phyloP scores from a whole-genome alignment of 495 filamentous ascomycete genomes.

The Cercophora newfieldiana region DNA sequence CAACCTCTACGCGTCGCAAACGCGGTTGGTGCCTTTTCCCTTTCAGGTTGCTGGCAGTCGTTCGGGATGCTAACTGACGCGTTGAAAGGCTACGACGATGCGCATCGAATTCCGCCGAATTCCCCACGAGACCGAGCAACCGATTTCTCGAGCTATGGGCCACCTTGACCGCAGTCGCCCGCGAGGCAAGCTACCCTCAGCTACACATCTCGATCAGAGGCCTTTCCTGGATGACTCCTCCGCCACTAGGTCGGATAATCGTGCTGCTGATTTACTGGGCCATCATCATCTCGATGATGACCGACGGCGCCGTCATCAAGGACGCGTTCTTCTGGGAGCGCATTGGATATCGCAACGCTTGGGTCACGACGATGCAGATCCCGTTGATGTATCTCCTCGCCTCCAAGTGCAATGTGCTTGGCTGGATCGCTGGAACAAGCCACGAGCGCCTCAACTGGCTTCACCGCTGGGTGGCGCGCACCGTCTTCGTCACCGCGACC shows the following conservation, averaged over 20 bases:
- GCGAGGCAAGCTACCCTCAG: slow-evolving; percentile 68
- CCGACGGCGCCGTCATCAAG: slow-evolving; percentile 45
- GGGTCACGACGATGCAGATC: slow-evolving; percentile 77
- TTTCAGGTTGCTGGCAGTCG: not conserved
- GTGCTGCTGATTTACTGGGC: slow-evolving; percentile 57
- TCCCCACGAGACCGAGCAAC: slow-evolving; percentile 66
- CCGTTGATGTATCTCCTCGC: slow-evolving; percentile 78
- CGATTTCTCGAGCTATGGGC: slow-evolving; percentile 57
- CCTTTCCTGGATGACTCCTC: slow-evolving; percentile 52
- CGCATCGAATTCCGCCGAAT: slow-evolving; percentile 40
- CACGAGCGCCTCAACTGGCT: slow-evolving; percentile 83
- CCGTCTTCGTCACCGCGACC: slow-evolving; percentile 70
- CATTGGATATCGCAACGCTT: slow-evolving; percentile 74
- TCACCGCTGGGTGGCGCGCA: slow-evolving; percentile 77
- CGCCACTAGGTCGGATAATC: slow-evolving; percentile 57
- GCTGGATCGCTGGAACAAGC: slow-evolving; percentile 63
- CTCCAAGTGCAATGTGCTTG: slow-evolving; percentile 75
- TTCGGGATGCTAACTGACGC: not conserved
- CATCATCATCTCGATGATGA: slow-evolving; percentile 59
- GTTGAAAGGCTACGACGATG: slow-evolving; percentile 40
- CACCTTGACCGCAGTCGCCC: slow-evolving; percentile 64
- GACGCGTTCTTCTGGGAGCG: slow-evolving; percentile 60
- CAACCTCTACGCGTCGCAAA: slow-evolving; percentile 37
- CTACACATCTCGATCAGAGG: slow-evolving; percentile 52
- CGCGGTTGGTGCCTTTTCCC: slow-evolving; percentile 30